phyloP scores from a whole-genome alignment of 495 filamentous ascomycete genomes.

The Endocarpon pusillum region DNA sequence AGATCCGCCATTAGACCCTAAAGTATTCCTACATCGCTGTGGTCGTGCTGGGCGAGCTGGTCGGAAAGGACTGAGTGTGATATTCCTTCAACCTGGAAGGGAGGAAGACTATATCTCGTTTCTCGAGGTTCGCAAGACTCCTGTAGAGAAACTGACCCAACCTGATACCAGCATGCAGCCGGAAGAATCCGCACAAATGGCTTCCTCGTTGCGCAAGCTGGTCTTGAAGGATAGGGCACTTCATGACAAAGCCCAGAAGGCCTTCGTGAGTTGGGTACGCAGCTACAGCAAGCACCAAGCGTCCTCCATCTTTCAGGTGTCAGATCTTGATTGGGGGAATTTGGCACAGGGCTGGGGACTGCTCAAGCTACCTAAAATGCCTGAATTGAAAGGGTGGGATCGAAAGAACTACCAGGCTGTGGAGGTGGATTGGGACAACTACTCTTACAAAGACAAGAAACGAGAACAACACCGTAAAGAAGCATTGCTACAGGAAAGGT shows the following conservation, averaged over 20 bases:
- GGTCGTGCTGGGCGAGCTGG: conserved; percentile 86
- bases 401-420: conserved; percentile 48
- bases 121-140: conserved; percentile 76
- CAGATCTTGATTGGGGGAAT: conserved; percentile 69
- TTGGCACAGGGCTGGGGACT: conserved; percentile 70
- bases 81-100: conserved; percentile 63
- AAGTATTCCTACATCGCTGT: conserved; percentile 87
- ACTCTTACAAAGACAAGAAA: conserved; percentile 61
- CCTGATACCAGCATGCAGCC: conserved; percentile 32
- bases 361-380: conserved; percentile 83
- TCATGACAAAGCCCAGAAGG: conserved; percentile 74
- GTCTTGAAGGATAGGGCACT: conserved; percentile 60
- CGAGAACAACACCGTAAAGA: conserved; percentile 54
- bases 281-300: conserved; percentile 86
- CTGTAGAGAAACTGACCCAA: conserved; percentile 44
- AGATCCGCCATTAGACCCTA: conserved; percentile 82
- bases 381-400: conserved; percentile 56
- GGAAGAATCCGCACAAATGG: conserved; percentile 34
- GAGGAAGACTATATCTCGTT: conserved; percentile 86
- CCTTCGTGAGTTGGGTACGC: conserved; percentile 83
- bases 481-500: conserved; percentile 22
- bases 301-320: conserved; percentile 71
- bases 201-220: conserved; percentile 38
- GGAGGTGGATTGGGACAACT: conserved; percentile 38
- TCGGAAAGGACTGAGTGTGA: conserved; percentile 64